Base-by-base conservation (phyloP, 2,329 filamentous ascomycete species). In the Scedosporium aurantiacum region DNA sequence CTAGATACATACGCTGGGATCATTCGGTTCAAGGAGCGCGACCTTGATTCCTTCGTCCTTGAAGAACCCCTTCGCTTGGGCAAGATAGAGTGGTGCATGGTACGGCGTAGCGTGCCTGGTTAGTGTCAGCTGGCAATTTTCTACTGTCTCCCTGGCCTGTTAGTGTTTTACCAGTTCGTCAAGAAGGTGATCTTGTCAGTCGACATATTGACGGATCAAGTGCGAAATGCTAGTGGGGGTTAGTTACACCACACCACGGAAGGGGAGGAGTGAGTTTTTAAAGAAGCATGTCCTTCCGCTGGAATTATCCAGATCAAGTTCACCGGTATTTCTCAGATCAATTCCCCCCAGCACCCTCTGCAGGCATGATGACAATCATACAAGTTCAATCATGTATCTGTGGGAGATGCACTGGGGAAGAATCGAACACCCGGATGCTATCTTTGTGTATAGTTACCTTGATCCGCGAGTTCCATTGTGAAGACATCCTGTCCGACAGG, bases 261-360 rank as follows among this genome's bases (percentile, higher is more conserved):
- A 63, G 67, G 70, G 68, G 62, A 63, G 70, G 69, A 69, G 70
- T 72, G 72, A n/a, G n/a, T n/a, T 73, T 65, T 69, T 76, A 80
- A 84, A 84, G 83, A 87, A 87, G 87, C 87, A 90, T 86, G 83
- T 90, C 84, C 87, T 90, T 90, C 86, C 88, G 87, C 87, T 89
- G 86, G 86, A 81, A 89, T 89, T 89, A 87, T 86, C 84, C 85
- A 88, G 86, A 88, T 89, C 87, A 90, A 90, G 87, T 90, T 89
- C 81, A 78, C 78, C 85, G 86, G 86, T 89, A 86, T 88, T 82
- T 89, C 85, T 88, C 85, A 88, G 85, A 86, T 71, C 72, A 70
- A 66, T 68, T 67, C 65, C 67, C 62, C 62, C 59, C 52, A 63
- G 61, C 63, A 45, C 18, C 28, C 57, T 58, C 60, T 60, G 8